Evolutionary conservation across 805 yeast species (phyloP).

Genomic region (Zygosaccharomyces pseudorouxii): DNA sequence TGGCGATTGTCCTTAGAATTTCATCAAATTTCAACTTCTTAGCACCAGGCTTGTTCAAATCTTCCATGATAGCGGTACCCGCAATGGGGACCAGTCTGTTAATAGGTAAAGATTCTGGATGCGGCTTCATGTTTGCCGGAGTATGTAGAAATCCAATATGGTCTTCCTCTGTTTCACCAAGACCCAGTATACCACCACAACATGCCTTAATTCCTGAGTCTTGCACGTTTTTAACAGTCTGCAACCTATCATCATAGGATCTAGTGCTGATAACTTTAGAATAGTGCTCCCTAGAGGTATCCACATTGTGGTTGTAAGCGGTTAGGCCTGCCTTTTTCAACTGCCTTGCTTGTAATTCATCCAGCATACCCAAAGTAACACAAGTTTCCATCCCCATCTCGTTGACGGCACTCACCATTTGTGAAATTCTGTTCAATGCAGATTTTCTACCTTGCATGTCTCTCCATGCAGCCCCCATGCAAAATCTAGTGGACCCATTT

Average conservation of each 20-base stretch:
- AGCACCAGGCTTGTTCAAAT: slow-evolving; percentile 38
- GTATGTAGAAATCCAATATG: slow-evolving; percentile 65
- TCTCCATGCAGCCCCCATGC: slow-evolving; percentile 88
- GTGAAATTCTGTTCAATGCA: slow-evolving; percentile 55
- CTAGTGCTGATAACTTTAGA: slow-evolving; percentile 69
- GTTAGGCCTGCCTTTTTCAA: slow-evolving; percentile 69
- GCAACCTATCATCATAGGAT: slow-evolving; percentile 63
- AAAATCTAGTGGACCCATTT: slow-evolving; percentile 73
- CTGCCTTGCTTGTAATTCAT: slow-evolving; percentile 54
- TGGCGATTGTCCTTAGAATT: slow-evolving; percentile 64
- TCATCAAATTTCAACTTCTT: slow-evolving; percentile 54
- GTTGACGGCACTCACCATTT: slow-evolving; percentile 62
- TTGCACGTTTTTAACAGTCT: slow-evolving; percentile 61
- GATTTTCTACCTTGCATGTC: slow-evolving; percentile 75
- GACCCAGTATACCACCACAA: slow-evolving; percentile 75
- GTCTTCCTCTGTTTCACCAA: slow-evolving; percentile 70
- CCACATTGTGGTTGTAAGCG: slow-evolving; percentile 78
- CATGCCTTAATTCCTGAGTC: slow-evolving; percentile 63
- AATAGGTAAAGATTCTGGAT: slow-evolving; percentile 80
- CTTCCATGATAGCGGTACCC: slow-evolving; percentile 71
- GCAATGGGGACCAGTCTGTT: slow-evolving; percentile 72
- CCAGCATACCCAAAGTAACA: slow-evolving; percentile 76
- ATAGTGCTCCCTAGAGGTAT: slow-evolving; percentile 73
- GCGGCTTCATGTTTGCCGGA: slow-evolving; percentile 60
- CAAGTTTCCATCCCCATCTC: slow-evolving; percentile 70